Conservation (phyloP, 106 monocot species). For the Platanthera guangdongensis region DNA sequence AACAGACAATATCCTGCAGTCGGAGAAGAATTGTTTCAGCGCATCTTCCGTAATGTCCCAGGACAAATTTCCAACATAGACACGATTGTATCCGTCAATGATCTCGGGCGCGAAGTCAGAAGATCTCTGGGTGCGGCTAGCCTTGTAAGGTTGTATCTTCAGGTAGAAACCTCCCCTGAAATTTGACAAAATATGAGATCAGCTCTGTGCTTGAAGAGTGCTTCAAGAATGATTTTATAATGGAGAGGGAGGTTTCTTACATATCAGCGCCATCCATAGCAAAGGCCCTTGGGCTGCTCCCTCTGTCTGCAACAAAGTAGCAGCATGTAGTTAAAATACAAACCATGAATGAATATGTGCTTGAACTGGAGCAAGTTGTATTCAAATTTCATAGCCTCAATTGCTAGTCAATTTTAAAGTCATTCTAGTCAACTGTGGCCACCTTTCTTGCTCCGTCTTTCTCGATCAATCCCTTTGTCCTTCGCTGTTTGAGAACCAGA, state of each 20-base stretch:
- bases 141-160: constrained; percentile 83
- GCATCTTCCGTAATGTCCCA: constrained; percentile 94
- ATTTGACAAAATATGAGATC: neutral
- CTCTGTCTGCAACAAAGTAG: constrained; percentile 57
- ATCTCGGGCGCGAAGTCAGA: constrained; percentile 63
- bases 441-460: too few species aligned
- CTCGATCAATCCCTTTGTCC: too few species aligned
- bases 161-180: constrained; percentile 93
- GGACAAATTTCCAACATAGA: constrained; percentile 74
- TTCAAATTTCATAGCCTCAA: neutral
- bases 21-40: constrained; percentile 50
- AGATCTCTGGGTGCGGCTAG: constrained; percentile 20
- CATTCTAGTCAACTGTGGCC: too few species aligned
- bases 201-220: neutral
- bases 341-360: neutral
- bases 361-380: neutral
- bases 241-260: constrained; percentile 30
- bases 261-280: constrained; percentile 93
- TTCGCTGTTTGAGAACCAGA: too few species aligned
- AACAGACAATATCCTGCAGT: constrained; percentile 60
- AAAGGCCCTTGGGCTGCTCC: constrained; percentile 92
- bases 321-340: neutral
- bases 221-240: neutral
- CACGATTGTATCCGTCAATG: constrained; percentile 82
- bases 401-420: too few species aligned